phyloP scores from a whole-genome alignment of 169 alveolate genomes.

The Perkinsus chesapeaki region DNA sequence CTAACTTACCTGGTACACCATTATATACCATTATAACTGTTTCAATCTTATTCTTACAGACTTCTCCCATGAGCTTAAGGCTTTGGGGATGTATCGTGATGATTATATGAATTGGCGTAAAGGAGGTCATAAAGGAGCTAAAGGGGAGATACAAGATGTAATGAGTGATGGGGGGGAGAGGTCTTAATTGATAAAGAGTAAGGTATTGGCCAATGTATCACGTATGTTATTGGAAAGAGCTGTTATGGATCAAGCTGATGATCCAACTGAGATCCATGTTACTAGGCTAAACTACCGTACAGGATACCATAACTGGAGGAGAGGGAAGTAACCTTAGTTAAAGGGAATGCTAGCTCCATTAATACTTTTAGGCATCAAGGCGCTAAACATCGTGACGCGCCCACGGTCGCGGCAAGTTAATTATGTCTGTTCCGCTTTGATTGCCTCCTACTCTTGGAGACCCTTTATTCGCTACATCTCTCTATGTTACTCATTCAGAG shows the following conservation, averaged over 20 bases:
- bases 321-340: background rate
- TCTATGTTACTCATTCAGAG: too few relatives aligned
- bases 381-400: background rate
- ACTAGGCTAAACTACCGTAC: background rate
- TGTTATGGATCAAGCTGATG: background rate
- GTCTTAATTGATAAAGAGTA: too few relatives aligned
- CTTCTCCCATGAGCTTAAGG: background rate
- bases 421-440: background rate
- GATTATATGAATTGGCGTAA: background rate
- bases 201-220: background rate
- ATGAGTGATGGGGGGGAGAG: too few relatives aligned
- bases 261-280: background rate
- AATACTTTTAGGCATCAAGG: background rate
- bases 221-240: background rate
- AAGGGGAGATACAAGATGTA: background rate
- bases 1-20: background rate
- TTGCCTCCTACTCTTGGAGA: background rate
- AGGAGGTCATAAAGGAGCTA: background rate
- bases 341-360: background rate
- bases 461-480: background rate
- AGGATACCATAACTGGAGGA: background rate
- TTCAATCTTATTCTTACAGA: background rate
- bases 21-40: background rate
- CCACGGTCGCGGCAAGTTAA: background rate
- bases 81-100: background rate